Percentiles rank a stretch among this genome's conserved stretches.
Conservation (phyloP, 345 rosid genomes). For the Citrus sinensis region DVS_A1.0 CM039167.1:26632001-26632500, state of each 20-base stretch:
- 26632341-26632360: background rate
- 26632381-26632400: background rate
- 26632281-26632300: background rate
- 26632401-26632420: background rate
- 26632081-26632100: constrained; percentile 9
- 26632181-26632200: background rate
- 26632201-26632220: background rate
- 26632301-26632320: background rate
- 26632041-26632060: constrained; percentile 73
- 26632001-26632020: constrained; percentile 85
- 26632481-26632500: background rate
- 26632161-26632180: background rate
- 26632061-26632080: constrained; percentile 86
- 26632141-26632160: background rate
- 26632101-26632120: constrained; percentile 4
- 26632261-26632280: background rate
- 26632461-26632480: background rate
- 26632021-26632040: constrained; percentile 82
- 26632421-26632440: background rate
- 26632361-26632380: background rate
- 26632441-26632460: background rate
- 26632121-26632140: background rate
- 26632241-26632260: background rate
- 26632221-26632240: background rate
- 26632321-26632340: background rate